Percentiles rank a stretch among this genome's conserved stretches.
Conservation (phyloP, 352 stramenopile species). For the Globisporangium cederbergense region DNA sequence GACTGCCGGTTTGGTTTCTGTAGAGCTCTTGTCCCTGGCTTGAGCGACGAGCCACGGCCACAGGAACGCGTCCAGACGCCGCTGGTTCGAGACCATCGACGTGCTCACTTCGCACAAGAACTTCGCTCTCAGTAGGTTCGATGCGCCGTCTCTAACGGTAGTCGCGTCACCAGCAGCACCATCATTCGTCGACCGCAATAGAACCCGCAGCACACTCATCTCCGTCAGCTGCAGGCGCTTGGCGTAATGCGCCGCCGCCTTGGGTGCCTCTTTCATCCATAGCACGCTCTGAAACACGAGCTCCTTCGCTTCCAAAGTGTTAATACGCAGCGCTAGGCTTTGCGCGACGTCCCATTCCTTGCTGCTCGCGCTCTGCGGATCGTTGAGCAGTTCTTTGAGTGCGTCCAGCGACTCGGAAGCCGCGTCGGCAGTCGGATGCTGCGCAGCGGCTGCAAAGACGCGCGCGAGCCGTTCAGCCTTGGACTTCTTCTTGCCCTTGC, state of each 20-base stretch:
- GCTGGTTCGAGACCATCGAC: conserved; percentile 25
- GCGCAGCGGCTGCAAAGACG: not conserved
- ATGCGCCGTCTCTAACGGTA: not conserved
- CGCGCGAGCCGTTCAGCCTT: conserved; percentile 27
- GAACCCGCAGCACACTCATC: conserved; percentile 27
- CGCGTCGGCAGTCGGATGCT: not conserved
- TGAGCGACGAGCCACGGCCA: conserved; percentile 48
- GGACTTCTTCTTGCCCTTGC: conserved; percentile 32
- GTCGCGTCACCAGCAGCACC: conserved; percentile 4
- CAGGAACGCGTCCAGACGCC: conserved; percentile 43
- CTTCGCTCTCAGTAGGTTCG: conserved; percentile 37
- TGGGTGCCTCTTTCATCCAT: conserved; percentile 28
- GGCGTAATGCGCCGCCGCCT: conserved; percentile 65
- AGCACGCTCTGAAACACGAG: conserved; percentile 43
- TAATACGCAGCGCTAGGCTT: conserved; percentile 41
- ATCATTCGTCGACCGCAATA: not conserved
- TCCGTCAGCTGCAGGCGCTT: conserved; percentile 39
- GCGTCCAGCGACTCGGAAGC: conserved; percentile 8
- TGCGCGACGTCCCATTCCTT: conserved; percentile 61
- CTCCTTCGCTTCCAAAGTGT: conserved; percentile 28
- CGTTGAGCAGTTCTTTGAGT: conserved; percentile 2
- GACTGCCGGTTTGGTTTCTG: not conserved
- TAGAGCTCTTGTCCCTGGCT: conserved; percentile 3
- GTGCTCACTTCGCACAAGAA: conserved; percentile 55
- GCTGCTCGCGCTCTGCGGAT: conserved; percentile 9